A percentile compares a stretch with the other conserved stretches of the same genome.
Evolutionary conservation across 2,329 filamentous ascomycete genomes (phyloP).

Genomic region (Pseudogymnoascus sp.): DNA sequence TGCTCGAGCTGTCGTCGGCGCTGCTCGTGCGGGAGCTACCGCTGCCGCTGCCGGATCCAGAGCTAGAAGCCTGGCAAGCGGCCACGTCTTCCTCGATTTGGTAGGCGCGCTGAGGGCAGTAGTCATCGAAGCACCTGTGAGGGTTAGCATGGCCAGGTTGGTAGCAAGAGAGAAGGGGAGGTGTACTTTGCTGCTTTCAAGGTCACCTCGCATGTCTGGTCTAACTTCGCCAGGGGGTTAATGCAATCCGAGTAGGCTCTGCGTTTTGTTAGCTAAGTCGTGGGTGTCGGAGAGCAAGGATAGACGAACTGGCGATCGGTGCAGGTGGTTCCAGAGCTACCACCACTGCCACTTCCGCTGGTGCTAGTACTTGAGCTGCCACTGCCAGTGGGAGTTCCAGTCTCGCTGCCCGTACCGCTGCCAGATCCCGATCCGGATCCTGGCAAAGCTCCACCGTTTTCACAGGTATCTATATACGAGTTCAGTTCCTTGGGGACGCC

Average conservation of each 20-base stretch:
- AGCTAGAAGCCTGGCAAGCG: neutral
- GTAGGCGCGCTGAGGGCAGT: neutral
- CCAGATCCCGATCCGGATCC: neutral
- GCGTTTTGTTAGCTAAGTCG: neutral
- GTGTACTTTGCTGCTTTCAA: neutral
- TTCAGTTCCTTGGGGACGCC: neutral
- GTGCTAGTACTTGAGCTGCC: neutral
- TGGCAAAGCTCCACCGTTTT: neutral
- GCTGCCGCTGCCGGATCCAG: neutral
- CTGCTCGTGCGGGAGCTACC: neutral
- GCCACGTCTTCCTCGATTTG: neutral
- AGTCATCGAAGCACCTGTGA: neutral
- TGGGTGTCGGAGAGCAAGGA: neutral
- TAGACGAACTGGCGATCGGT: neutral
- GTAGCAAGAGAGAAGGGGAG: neutral
- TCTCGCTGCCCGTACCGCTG: neutral
- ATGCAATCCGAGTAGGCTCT: neutral
- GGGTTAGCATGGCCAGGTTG: neutral
- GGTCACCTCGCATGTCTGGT: neutral
- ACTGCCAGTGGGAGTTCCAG: neutral
- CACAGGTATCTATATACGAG: neutral
- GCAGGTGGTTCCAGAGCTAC: neutral
- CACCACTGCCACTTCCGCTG: neutral
- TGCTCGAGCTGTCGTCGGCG: neutral
- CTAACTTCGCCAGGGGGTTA: neutral